These are phyloP conservation scores for Senna siamea DNA, from an alignment of 306 rosid genomes.

Conservation along the genomic window DNA sequence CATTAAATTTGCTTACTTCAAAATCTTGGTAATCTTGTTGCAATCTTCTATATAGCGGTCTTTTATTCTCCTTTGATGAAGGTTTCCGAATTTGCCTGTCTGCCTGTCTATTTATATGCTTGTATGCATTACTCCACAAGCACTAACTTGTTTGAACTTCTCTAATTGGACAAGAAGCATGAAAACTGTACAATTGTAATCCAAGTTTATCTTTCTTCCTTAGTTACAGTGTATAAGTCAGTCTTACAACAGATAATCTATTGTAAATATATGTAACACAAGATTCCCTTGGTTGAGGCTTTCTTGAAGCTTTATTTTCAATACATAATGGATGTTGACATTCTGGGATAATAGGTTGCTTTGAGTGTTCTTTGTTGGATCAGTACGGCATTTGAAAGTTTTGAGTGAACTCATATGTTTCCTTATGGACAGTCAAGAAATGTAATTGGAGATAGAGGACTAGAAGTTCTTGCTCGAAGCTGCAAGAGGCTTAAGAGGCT, in stretches of 20 bases:
- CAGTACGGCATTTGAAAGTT: slow-evolving; percentile 21
- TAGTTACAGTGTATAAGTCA: background rate
- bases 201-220: too few species aligned
- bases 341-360: slow-evolving; percentile 9
- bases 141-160: background rate
- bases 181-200: slow-evolving; percentile 11
- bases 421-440: slow-evolving; percentile 77
- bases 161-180: background rate
- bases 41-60: background rate
- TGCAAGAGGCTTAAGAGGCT: slow-evolving; percentile 85
- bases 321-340: slow-evolving; percentile 7
- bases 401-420: slow-evolving; percentile 21
- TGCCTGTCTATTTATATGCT: background rate
- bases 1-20: slow-evolving; percentile 17
- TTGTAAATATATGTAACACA: background rate
- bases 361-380: slow-evolving; percentile 34
- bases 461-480: slow-evolving; percentile 79
- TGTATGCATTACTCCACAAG: background rate
- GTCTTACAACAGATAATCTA: background rate
- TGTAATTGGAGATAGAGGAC: slow-evolving; percentile 94
- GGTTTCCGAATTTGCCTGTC: slow-evolving; percentile 26
- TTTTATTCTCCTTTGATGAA: slow-evolving; percentile 21
- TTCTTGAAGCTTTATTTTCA: background rate
- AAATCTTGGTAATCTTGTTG: slow-evolving; percentile 11
- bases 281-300: background rate